phyloP scores from a whole-genome alignment of 352 stramenopile genomes.

The Phytophthora boehmeriae region DNA sequence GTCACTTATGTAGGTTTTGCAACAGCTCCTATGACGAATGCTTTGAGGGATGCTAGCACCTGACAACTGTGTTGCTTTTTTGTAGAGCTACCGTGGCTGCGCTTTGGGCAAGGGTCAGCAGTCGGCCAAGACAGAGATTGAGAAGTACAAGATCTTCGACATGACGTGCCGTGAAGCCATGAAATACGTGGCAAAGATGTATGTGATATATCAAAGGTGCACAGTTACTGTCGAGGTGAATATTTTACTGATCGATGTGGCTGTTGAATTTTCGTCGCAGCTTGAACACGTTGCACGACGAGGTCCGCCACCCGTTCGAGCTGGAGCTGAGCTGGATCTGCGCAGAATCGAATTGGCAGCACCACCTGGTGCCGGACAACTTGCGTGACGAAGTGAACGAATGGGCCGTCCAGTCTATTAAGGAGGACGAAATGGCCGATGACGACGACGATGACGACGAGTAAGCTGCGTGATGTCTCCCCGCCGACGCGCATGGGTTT shows the following conservation, averaged over 20 bases:
- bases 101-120: constrained; percentile 98
- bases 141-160: constrained; percentile 97
- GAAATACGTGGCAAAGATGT: constrained; percentile 99
- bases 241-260: constrained; percentile 2
- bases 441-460: constrained; percentile 86
- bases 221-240: neutral
- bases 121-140: constrained; percentile 98
- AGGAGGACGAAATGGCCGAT: constrained; percentile 89
- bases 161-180: constrained; percentile 96
- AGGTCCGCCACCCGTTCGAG: constrained; percentile 98
- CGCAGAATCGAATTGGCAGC: constrained; percentile 95
- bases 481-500: constrained; percentile 10
- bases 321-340: constrained; percentile 98
- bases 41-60: neutral
- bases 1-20: constrained; percentile 77
- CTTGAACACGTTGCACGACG: constrained; percentile 96
- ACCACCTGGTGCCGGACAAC: constrained; percentile 92
- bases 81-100: constrained; percentile 96
- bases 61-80: constrained; percentile 4
- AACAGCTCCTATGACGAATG: neutral
- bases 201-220: constrained; percentile 17
- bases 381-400: constrained; percentile 86
- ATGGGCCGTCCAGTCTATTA: constrained; percentile 86
- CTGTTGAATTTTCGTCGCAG: constrained; percentile 34
- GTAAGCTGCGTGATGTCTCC: constrained; percentile 24